Evolutionary conservation across 495 filamentous ascomycete genomes (phyloP).

Genomic region (Clavariopsis aquatica): DNA sequence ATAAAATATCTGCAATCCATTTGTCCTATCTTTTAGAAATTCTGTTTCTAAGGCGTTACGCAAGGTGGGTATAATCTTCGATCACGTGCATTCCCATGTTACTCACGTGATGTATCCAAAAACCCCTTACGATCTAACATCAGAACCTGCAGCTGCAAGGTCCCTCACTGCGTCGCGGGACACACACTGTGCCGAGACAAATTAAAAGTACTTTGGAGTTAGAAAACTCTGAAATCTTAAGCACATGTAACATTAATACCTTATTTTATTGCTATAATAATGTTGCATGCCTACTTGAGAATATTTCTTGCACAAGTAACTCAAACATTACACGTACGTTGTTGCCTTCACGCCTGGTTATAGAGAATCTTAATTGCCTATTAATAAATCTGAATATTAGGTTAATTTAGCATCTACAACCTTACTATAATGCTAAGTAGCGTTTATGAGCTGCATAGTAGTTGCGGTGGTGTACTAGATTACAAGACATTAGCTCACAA

Average conservation of each 20-base stretch:
- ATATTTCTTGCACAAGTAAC: background rate
- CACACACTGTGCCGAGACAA: constrained; percentile 6
- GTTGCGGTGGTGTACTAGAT: background rate
- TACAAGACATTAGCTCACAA: too few species aligned
- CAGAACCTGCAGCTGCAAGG: background rate
- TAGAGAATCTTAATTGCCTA: background rate
- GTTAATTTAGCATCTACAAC: background rate
- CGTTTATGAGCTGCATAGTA: too few species aligned
- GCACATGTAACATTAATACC: background rate
- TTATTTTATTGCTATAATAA: background rate
- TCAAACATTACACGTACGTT: background rate
- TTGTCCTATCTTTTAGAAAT: too few species aligned
- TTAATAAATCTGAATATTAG: background rate
- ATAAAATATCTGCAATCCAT: too few species aligned
- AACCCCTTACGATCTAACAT: too few species aligned
- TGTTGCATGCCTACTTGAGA: background rate
- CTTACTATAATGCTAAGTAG: background rate
- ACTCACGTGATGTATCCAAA: too few species aligned
- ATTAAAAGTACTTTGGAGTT: background rate
- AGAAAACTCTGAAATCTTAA: background rate
- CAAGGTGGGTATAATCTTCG: too few species aligned
- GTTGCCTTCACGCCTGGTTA: background rate
- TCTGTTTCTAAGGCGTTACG: too few species aligned
- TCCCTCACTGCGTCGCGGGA: constrained; percentile 5
- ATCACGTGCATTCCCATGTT: too few species aligned